Evolutionary conservation across 179 eudicot species (phyloP).

Genomic region (Kewa caespitosa): DNA sequence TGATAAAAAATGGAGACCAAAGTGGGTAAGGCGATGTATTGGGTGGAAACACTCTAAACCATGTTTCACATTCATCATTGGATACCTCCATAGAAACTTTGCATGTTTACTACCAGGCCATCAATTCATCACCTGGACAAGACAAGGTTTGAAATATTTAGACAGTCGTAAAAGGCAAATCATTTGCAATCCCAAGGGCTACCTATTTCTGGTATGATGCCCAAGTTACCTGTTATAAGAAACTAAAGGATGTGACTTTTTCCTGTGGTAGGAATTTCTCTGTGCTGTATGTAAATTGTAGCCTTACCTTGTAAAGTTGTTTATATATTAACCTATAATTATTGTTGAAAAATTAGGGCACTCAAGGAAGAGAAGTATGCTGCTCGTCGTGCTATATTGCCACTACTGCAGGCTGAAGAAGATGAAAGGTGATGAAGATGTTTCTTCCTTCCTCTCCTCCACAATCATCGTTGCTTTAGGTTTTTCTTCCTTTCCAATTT

Average conservation of each 20-base stretch:
- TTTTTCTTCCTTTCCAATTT: neutral
- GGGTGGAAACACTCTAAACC: too few relatives aligned
- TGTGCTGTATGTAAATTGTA: neutral
- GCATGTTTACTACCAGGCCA: too few relatives aligned
- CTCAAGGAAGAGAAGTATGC: conserved; percentile 76
- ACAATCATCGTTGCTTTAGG: neutral
- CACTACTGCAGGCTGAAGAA: conserved; percentile 84
- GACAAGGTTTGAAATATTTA: too few relatives aligned
- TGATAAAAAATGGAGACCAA: too few relatives aligned
- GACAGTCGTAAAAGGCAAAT: neutral
- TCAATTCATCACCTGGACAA: too few relatives aligned
- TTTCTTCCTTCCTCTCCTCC: conserved; percentile 3
- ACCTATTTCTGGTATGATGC: neutral
- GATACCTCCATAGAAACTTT: too few relatives aligned
- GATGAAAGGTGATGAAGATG: conserved; percentile 69
- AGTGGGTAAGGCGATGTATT: too few relatives aligned
- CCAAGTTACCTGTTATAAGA: too few relatives aligned
- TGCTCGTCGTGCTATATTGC: conserved; percentile 79
- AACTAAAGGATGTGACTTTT: too few relatives aligned
- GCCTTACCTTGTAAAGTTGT: neutral
- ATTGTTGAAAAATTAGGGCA: conserved; percentile 39
- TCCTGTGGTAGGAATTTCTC: neutral
- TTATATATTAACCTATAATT: conserved; percentile 9
- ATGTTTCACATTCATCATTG: too few relatives aligned
- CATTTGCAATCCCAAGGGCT: neutral